A percentile compares a stretch with the other conserved stretches of the same genome.
Evolutionary conservation across 2,329 filamentous ascomycete species (phyloP).

Genomic region (Sporothrix euskadiensis): DNA sequence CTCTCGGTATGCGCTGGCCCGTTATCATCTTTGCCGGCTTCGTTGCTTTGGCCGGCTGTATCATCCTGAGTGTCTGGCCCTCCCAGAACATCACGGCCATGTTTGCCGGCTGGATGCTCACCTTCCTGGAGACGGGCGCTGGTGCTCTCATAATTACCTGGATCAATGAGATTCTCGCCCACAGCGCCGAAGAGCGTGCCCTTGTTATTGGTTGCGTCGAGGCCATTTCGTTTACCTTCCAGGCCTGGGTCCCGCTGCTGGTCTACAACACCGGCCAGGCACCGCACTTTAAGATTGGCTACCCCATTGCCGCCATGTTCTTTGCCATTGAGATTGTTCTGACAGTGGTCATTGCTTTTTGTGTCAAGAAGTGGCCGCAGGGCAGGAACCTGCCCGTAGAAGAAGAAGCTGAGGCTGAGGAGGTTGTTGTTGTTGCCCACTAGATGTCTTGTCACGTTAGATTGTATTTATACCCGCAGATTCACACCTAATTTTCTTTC

Average conservation of each 20-base stretch:
- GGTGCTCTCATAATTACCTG: slow-evolving; percentile 28
- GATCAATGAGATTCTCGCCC: slow-evolving; percentile 28
- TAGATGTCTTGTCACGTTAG: not conserved
- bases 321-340: slow-evolving; percentile 33
- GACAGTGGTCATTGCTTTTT: not conserved
- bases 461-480: not conserved
- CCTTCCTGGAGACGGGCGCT: slow-evolving; percentile 24
- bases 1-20: slow-evolving; percentile 51
- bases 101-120: slow-evolving; percentile 28
- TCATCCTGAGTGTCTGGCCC: slow-evolving; percentile 25
- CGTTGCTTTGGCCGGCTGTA: slow-evolving; percentile 25
- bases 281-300: slow-evolving; percentile 34
- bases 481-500: not conserved
- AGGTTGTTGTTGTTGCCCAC: not conserved
- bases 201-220: slow-evolving; percentile 29
- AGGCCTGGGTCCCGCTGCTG: slow-evolving; percentile 30
- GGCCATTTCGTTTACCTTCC: slow-evolving; percentile 25
- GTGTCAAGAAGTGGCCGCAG: slow-evolving; percentile 3
- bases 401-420: not conserved
- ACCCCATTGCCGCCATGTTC: slow-evolving; percentile 37
- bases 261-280: slow-evolving; percentile 30
- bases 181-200: slow-evolving; percentile 28
- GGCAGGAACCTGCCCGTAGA: not conserved
- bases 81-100: slow-evolving; percentile 20
- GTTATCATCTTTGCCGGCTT: slow-evolving; percentile 42